phyloP scores from a whole-genome alignment of 192 early-diverging fungal genomes.

The Linnemannia hyalina region DNA sequence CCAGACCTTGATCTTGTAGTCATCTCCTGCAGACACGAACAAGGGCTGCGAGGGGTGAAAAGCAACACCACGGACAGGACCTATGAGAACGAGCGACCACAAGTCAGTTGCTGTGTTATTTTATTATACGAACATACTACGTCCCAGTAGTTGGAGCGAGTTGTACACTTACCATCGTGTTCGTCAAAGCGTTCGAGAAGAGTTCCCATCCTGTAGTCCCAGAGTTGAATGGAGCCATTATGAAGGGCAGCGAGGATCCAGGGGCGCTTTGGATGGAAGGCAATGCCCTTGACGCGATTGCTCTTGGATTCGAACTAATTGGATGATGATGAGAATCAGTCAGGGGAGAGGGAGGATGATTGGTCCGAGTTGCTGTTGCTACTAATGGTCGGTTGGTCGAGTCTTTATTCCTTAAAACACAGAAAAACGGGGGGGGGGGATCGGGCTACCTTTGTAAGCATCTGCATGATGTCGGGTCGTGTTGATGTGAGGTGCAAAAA shows the following conservation, averaged over 20 bases:
- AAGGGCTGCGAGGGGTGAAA: constrained; percentile 97
- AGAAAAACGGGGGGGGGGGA: not conserved
- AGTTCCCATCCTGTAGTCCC: constrained; percentile 99
- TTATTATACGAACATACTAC: not conserved
- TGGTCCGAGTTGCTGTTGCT: not conserved
- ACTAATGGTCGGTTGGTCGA: not conserved
- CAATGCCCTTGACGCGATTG: constrained; percentile 95
- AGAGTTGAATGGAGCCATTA: constrained; percentile 97
- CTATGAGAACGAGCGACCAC: constrained; percentile 53
- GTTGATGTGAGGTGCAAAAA: not conserved
- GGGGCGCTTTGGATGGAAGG: constrained; percentile 96
- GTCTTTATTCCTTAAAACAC: not conserved
- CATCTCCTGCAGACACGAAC: constrained; percentile 98
- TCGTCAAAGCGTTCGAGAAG: constrained; percentile 98
- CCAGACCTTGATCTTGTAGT: constrained; percentile 99
- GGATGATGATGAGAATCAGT: not conserved
- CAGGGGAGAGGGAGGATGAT: not conserved
- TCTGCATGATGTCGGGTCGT: constrained; percentile 71
- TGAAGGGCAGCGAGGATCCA: constrained; percentile 98
- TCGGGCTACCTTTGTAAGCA: constrained; percentile 78
- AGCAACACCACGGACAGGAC: constrained; percentile 95
- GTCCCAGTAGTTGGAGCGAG: not conserved
- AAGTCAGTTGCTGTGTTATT: no score
- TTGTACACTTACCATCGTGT: constrained; percentile 86
- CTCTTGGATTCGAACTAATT: constrained; percentile 96